phyloP scores from a whole-genome alignment of 805 yeast genomes.

The Wickerhamomyces canadensis region DNA sequence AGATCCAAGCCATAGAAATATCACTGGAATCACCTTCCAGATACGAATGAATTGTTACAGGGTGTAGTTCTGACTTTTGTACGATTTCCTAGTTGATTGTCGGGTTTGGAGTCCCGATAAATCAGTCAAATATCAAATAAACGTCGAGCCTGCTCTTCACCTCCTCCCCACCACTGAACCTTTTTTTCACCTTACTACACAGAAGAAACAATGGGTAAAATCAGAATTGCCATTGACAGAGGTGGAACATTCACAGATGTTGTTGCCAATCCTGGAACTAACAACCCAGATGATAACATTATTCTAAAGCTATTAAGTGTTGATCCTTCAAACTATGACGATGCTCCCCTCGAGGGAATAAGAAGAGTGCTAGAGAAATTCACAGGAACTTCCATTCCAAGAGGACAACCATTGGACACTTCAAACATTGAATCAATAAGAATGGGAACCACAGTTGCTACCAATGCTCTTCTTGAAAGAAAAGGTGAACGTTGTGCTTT shows the following conservation, averaged over 20 bases:
- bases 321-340: conserved; percentile 81
- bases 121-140: too few relatives aligned
- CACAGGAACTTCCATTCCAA: conserved; percentile 48
- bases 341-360: conserved; percentile 92
- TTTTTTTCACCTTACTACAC: too few relatives aligned
- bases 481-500: conserved; percentile 88
- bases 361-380: conserved; percentile 66
- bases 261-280: conserved; percentile 43
- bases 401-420: conserved; percentile 56
- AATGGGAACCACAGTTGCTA: conserved; percentile 95
- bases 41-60: too few relatives aligned
- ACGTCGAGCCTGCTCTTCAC: too few relatives aligned
- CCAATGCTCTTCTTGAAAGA: conserved; percentile 88
- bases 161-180: too few relatives aligned
- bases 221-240: conserved; percentile 45
- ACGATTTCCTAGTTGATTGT: too few relatives aligned
- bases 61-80: too few relatives aligned
- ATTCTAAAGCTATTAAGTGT: conserved; percentile 80
- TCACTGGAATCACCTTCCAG: too few relatives aligned
- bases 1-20: not conserved
- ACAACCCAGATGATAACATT: conserved; percentile 47
- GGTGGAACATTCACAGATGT: conserved; percentile 90
- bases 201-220: conserved; percentile 22
- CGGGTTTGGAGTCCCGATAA: too few relatives aligned
- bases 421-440: conserved; percentile 61